A percentile compares a stretch with the other conserved stretches of the same genome.
These are phyloP conservation scores for Cutaneotrichosporon dermatis DNA, from an alignment of 1,284 basidiomycete genomes.

Conservation along the genomic window DNA sequence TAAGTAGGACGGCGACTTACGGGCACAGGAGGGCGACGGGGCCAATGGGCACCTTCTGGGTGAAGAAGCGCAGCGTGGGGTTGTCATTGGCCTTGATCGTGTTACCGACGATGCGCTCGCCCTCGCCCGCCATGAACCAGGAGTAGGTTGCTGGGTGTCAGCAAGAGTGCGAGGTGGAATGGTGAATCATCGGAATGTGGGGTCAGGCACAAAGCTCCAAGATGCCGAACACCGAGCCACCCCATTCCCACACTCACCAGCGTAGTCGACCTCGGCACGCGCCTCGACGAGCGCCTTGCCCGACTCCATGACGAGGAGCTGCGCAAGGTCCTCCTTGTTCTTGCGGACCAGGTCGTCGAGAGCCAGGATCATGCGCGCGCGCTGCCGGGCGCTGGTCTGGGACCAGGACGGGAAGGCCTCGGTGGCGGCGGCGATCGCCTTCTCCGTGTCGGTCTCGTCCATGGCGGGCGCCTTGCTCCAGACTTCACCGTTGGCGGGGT, in stretches of 20 bases:
- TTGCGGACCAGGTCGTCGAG: conserved; percentile 20
- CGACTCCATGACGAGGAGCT: conserved; percentile 57
- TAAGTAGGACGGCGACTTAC: conserved; percentile 6
- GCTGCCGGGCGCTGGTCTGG: conserved; percentile 12
- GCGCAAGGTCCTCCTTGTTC: conserved; percentile 25
- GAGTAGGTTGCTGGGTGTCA: conserved; percentile 15
- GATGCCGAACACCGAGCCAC: not conserved
- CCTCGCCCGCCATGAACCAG: conserved; percentile 58
- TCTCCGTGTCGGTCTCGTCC: conserved; percentile 20
- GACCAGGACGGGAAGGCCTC: conserved; percentile 18
- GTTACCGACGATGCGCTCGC: conserved; percentile 64
- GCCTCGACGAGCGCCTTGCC: conserved; percentile 77
- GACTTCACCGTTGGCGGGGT: conserved; percentile 17
- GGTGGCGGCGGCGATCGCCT: conserved; percentile 17
- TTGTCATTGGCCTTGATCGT: conserved; percentile 45
- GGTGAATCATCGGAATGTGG: too few relatives aligned
- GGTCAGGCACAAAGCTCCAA: too few relatives aligned
- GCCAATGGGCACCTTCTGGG: conserved; percentile 64
- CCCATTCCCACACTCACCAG: conserved; percentile 4
- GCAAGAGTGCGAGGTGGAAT: too few relatives aligned
- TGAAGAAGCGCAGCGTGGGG: conserved; percentile 22
- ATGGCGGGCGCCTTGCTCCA: conserved; percentile 15
- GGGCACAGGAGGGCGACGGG: conserved; percentile 39
- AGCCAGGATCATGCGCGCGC: conserved; percentile 21
- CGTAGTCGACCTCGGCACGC: conserved; percentile 68